These are phyloP conservation scores for Aspergillus pseudoviridinutans DNA, from an alignment of 2,329 filamentous ascomycete species.

Conservation along the genomic window DNA sequence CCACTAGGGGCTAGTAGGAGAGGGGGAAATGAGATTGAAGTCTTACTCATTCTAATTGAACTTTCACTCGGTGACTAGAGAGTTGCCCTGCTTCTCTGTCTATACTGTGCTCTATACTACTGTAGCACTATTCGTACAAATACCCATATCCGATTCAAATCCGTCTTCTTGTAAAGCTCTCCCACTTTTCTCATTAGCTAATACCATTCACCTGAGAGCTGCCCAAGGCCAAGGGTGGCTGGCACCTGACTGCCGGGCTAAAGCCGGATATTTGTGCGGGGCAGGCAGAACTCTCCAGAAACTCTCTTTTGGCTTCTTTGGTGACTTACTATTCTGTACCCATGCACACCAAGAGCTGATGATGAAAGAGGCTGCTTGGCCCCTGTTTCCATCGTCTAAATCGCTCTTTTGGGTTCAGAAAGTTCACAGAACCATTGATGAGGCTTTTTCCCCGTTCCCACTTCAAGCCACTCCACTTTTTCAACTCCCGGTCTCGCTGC, in stretches of 20 bases:
- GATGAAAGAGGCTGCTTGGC: not conserved
- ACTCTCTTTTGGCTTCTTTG: not conserved
- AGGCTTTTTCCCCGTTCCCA: not conserved
- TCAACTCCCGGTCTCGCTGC: not conserved
- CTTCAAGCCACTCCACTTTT: not conserved
- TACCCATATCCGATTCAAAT: not conserved
- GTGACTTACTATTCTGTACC: too few relatives aligned
- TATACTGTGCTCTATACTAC: not conserved
- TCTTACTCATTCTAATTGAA: not conserved
- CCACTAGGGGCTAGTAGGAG: slow-evolving; percentile 11
- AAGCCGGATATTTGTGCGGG: not conserved
- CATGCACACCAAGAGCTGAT: not conserved
- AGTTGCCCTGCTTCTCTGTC: not conserved
- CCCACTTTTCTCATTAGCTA: not conserved
- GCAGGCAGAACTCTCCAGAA: not conserved
- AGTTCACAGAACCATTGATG: not conserved
- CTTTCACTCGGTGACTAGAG: not conserved
- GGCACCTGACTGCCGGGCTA: not conserved
- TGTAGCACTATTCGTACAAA: not conserved
- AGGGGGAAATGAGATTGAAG: not conserved
- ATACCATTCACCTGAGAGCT: not conserved
- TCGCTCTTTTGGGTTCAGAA: not conserved
- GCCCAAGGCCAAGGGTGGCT: not conserved
- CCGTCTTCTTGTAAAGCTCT: not conserved
- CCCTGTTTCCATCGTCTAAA: not conserved